Base-by-base conservation (phyloP, 1,139 yeast species). In the Petasospora rhodanensis region DNA sequence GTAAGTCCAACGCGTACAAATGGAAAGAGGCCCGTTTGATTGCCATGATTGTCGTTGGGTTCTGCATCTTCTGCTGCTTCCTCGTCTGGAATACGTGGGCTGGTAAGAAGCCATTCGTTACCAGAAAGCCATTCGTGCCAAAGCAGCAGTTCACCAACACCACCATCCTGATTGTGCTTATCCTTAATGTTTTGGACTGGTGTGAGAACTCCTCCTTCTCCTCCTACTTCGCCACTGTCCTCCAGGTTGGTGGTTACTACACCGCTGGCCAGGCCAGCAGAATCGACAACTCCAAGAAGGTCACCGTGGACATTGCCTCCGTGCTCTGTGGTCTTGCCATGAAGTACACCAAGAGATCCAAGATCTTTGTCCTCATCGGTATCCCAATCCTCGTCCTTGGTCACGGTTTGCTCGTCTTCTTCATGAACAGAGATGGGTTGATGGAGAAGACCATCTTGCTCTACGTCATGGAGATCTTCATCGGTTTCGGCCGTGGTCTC, bases 321-420 rank as follows among this genome's bases (percentile, higher is more conserved):
- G 47, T 56, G 13, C 25, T 54, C 7, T 41, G 41, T 22, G 66
- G 66, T 35, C 34, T 47, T 11, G 35, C 47, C 5, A 53, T 51
- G 48, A 56, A 62, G 46, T 39, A 49, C 32, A 51, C 56, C 35
- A 62, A 53, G 36, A 52, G 63, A 28, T 58, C 61, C 29, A 62
- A 62, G 38, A 39, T 49, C 16, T 48, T 49, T 32, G 62, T 57
- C 33, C 32, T 56, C 5, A 25, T 45, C 14, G 65, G 64, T 30
- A 37, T 56, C 23, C 45, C 48, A 14, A 27, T 61, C 15, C 46
- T 52, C 29, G 37, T 59, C 17, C 34, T 59, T 15, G 63, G 60
- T 24, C 49, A 50, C 37, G 63, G 62, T 12, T 35, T 56, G 18
- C 38, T 55, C 17, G 55, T 47, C 3, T 47, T 38, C 41, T 51